Evolutionary conservation across 441 rosid species (phyloP).

Genomic region (Croton laevigatus): DNA sequence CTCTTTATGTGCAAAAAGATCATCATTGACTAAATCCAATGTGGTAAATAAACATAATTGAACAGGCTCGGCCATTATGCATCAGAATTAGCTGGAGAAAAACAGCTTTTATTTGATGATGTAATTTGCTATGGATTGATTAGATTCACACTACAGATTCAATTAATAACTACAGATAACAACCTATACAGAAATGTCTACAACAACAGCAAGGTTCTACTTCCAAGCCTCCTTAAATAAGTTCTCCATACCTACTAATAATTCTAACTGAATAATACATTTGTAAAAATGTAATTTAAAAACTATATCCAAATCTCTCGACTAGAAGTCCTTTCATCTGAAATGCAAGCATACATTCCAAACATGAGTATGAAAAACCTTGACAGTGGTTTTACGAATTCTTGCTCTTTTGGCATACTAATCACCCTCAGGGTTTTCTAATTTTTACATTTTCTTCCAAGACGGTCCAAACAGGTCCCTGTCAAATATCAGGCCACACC

Average conservation of each 20-base stretch:
- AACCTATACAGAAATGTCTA: background rate
- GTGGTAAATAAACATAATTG: background rate
- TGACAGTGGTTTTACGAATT: too few relatives aligned
- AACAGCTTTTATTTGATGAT: background rate
- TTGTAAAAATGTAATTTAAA: too few relatives aligned
- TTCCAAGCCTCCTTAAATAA: background rate
- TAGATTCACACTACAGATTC: background rate
- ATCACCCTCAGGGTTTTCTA: background rate
- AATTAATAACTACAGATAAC: background rate
- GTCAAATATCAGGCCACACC: too few relatives aligned
- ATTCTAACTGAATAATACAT: background rate
- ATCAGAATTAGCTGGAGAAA: background rate
- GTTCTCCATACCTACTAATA: background rate
- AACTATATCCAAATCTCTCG: background rate
- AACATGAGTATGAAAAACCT: background rate
- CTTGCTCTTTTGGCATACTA: background rate
- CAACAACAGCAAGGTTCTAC: background rate
- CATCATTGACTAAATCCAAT: too few relatives aligned
- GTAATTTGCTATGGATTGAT: background rate
- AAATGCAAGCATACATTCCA: background rate
- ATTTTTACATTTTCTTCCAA: too few relatives aligned
- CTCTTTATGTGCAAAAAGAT: too few relatives aligned
- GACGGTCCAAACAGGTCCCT: too few relatives aligned
- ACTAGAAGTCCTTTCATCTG: background rate
- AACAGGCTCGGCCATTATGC: background rate